phyloP scores from a whole-genome alignment of 75 land plant genomes.

The Isoetes taiwanensis region DNA sequence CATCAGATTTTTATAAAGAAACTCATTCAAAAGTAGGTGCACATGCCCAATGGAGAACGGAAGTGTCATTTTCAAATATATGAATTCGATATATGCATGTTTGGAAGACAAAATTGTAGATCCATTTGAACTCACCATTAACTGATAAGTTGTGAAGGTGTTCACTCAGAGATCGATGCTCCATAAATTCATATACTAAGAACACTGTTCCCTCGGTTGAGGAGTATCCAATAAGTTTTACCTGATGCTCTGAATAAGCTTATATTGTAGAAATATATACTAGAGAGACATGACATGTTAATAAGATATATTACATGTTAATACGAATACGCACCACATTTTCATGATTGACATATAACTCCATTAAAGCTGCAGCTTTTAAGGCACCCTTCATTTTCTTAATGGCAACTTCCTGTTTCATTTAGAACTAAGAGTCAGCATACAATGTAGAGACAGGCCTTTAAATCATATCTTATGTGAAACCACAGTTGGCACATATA shows the following conservation, averaged over 20 bases:
- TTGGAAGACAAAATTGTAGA: too few relatives aligned
- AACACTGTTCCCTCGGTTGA: constrained; percentile 58
- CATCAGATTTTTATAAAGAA: too few relatives aligned
- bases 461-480: too few relatives aligned
- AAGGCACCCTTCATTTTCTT: constrained; percentile 72
- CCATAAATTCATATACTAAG: constrained; percentile 73
- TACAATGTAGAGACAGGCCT: too few relatives aligned
- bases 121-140: constrained; percentile 33
- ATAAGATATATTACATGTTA: not conserved
- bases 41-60: too few relatives aligned
- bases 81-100: too few relatives aligned
- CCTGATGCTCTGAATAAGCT: constrained; percentile 17
- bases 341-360: constrained; percentile 62
- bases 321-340: constrained; percentile 40
- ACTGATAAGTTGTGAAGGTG: constrained; percentile 66
- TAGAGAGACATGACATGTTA: not conserved
- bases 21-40: too few relatives aligned
- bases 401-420: constrained; percentile 63
- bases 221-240: constrained; percentile 76
- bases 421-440: not conserved
- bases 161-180: constrained; percentile 58
- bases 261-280: not conserved
- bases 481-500: too few relatives aligned
- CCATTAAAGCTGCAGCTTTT: constrained; percentile 61
- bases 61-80: too few relatives aligned